A percentile compares a stretch with the other conserved stretches of the same genome.
Evolutionary conservation across 2,329 filamentous ascomycete species (phyloP).

Genomic region (Graphilbum fragrans): DNA sequence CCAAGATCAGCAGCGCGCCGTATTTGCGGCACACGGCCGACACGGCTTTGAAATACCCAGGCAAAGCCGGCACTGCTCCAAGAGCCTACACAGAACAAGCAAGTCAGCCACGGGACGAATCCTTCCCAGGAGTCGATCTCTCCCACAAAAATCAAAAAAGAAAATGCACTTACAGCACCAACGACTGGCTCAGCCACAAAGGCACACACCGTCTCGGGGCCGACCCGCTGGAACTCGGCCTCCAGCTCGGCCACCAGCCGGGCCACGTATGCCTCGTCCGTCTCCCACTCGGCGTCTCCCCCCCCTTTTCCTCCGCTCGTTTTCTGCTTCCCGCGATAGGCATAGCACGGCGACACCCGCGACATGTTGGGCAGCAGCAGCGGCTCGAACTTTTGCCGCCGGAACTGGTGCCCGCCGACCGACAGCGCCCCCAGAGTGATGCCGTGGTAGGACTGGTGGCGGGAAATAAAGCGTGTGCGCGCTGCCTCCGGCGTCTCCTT

Average conservation of each 20-base stretch:
- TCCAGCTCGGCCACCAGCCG: slow-evolving; percentile 55
- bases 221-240: slow-evolving; percentile 49
- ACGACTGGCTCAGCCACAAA: slow-evolving; percentile 66
- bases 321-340: slow-evolving; percentile 41
- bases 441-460: slow-evolving; percentile 59
- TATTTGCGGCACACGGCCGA: slow-evolving; percentile 39
- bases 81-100: slow-evolving; percentile 23
- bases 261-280: slow-evolving; percentile 44
- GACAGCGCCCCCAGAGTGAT: slow-evolving; percentile 56
- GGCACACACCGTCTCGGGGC: slow-evolving; percentile 53
- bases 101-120: background rate
- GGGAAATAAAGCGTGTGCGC: slow-evolving; percentile 54
- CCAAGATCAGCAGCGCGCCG: slow-evolving; percentile 41
- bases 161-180: slow-evolving; percentile 43
- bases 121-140: slow-evolving; percentile 1
- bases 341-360: slow-evolving; percentile 54
- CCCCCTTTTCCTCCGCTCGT: no score
- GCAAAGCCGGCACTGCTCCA: slow-evolving; percentile 36
- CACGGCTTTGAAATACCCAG: slow-evolving; percentile 43
- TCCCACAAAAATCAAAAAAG: background rate
- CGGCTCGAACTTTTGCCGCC: slow-evolving; percentile 50
- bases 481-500: slow-evolving; percentile 38
- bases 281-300: slow-evolving; percentile 32
- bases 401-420: slow-evolving; percentile 47
- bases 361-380: slow-evolving; percentile 45